These are phyloP conservation scores for Rhipidocladum racemiflorum DNA, from an alignment of 176 grass and related monocot genomes.

Conservation along the genomic window DNA sequence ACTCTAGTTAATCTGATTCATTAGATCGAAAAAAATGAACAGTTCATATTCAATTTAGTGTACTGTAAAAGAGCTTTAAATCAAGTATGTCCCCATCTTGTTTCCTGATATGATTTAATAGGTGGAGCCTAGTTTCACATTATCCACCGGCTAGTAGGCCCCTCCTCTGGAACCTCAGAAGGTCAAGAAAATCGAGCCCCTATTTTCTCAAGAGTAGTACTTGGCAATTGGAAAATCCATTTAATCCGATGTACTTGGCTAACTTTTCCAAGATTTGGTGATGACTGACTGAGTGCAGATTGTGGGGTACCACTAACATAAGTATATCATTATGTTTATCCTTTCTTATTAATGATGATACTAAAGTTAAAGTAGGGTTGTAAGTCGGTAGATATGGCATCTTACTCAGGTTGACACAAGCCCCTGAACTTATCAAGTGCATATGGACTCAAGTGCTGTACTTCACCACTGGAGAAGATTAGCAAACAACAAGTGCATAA, in stretches of 20 bases:
- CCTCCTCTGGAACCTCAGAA: not conserved
- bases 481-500: not conserved
- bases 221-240: not conserved
- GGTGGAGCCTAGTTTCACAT: conserved; percentile 32
- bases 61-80: not conserved
- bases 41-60: too few species aligned
- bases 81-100: not conserved
- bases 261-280: conserved; percentile 12
- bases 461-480: not conserved
- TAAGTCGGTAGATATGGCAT: not conserved
- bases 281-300: not conserved
- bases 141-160: conserved; percentile 33
- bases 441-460: not conserved
- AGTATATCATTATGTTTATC: not conserved
- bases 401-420: not conserved
- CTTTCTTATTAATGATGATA: not conserved
- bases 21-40: too few species aligned
- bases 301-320: not conserved
- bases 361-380: not conserved
- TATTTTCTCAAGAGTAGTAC: not conserved
- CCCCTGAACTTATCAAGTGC: not conserved
- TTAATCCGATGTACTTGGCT: not conserved
- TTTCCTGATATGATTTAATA: conserved; percentile 27
- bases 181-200: conserved; percentile 14
- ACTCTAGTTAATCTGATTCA: too few species aligned